These are phyloP conservation scores for Fraxinus floribunda DNA, from an alignment of 305 asterid species.

Conservation along the genomic window DNA sequence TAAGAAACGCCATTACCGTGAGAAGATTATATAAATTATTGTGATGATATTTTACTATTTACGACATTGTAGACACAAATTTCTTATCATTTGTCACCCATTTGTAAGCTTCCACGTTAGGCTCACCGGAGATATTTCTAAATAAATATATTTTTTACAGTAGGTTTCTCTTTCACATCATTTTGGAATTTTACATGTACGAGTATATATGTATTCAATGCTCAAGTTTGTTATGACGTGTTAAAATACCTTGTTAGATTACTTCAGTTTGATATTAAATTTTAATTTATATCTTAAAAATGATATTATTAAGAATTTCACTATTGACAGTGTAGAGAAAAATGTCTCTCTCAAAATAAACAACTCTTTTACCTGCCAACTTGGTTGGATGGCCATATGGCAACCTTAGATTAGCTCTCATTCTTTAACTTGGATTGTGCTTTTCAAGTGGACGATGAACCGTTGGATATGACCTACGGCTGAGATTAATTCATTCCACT, in stretches of 20 bases:
- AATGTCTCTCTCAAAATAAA: too few relatives aligned
- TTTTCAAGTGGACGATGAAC: too few relatives aligned
- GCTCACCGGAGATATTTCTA: not conserved
- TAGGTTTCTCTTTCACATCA: not conserved
- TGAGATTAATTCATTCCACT: too few relatives aligned
- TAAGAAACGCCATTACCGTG: not conserved
- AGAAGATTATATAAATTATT: not conserved
- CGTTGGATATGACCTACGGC: too few relatives aligned
- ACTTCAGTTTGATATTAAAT: not conserved
- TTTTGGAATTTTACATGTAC: not conserved
- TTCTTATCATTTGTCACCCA: slow-evolving; percentile 18
- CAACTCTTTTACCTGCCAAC: too few relatives aligned
- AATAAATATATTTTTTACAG: not conserved
- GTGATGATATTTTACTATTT: not conserved
- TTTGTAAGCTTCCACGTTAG: not conserved
- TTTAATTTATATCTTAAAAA: too few relatives aligned
- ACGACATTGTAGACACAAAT: not conserved
- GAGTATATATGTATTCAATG: not conserved
- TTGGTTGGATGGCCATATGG: too few relatives aligned
- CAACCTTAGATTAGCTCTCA: too few relatives aligned
- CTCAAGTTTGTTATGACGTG: not conserved
- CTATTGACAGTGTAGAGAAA: too few relatives aligned
- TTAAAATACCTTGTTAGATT: too few relatives aligned
- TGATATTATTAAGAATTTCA: too few relatives aligned
- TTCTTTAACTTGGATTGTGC: too few relatives aligned